Percentiles rank a stretch among this genome's conserved stretches.
Conservation (phyloP, 345 rosid species). For the Draba incana region DNA sequence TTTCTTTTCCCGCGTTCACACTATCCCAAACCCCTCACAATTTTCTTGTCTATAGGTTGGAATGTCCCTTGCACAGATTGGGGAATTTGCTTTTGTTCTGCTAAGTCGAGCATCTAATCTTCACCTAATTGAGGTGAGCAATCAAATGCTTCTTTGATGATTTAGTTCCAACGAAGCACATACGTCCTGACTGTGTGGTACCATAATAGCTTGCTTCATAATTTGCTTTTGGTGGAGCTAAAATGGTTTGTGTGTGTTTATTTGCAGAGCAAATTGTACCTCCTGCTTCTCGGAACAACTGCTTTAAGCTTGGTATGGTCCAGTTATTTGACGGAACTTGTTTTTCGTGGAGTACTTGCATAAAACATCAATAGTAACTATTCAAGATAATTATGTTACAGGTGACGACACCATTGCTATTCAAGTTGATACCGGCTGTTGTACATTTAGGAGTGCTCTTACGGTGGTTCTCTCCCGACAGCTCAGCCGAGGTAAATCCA, state of each 20-base stretch:
- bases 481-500: conserved; percentile 65
- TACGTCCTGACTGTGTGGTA: neutral
- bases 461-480: conserved; percentile 87
- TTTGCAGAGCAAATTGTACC: conserved; percentile 80
- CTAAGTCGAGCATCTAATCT: conserved; percentile 98
- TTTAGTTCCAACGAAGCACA: neutral
- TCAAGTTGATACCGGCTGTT: conserved; percentile 93
- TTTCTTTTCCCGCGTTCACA: neutral
- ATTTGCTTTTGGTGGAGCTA: conserved; percentile 8
- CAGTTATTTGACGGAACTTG: conserved; percentile 2
- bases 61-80: conserved; percentile 96
- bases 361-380: neutral
- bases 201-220: conserved; percentile 1
- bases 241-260: conserved; percentile 11
- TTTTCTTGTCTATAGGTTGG: conserved; percentile 62
- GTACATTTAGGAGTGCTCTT: conserved; percentile 86
- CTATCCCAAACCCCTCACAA: conserved; percentile 25
- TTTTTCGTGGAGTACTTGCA: neutral
- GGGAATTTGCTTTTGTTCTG: conserved; percentile 96
- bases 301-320: conserved; percentile 65
- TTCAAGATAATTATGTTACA: conserved; percentile 32
- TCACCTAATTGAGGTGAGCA: conserved; percentile 85
- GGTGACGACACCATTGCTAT: conserved; percentile 97
- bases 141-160: conserved; percentile 5
- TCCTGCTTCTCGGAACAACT: conserved; percentile 92